Evolutionary conservation across 1,284 basidiomycete species (phyloP), one percentile per base, ranked within the genome.

Genomic region (Malassezia dermatis): DNA sequence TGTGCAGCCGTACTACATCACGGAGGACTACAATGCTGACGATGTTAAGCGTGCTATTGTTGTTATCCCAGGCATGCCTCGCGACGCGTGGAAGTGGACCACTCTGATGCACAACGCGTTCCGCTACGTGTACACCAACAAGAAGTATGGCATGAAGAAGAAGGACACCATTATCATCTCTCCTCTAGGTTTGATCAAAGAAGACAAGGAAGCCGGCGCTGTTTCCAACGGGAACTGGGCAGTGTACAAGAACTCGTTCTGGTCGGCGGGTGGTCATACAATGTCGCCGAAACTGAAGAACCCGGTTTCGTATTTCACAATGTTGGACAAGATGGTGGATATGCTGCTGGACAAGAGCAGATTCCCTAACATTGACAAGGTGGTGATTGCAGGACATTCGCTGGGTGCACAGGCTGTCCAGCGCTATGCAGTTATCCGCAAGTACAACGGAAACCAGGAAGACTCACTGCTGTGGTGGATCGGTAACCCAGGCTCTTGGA

Each of bases 11-110:
- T 51, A 51, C 42, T 48, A 51, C 19, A 39, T 47, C 4, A 46
- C 35, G 5, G 27, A 39, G 7, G 30, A 47, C 21, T 30, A 37
- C 21, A 34, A 56, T 10, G 15, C 35, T 4, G 28, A 19, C 10
- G 15, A 43, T 15, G 39, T 70, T 48, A 68, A 64, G 59, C 59
- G 66, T 7, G 66, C 64, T 34, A 44, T 70, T 34, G 56, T 70
- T 48, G 56, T 59, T 35, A 58, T 66, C 23, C 67, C 65, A 28
- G 66, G 66, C 27, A 52, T 60, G 49, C 63, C 61, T 0, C 61
- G 68, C 8, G 65, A 70, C 40, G 59, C 58, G 32, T 70, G 68
- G 68, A 67, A 67, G 58, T 68, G 67, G 47, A 58, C 65, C 44
- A 69, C 65, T 44, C 28, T 71, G 47, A 56, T 68, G 12, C 57